Conservation (phyloP, 2,329 filamentous ascomycete species). For the Talaromyces sp. region DNA sequence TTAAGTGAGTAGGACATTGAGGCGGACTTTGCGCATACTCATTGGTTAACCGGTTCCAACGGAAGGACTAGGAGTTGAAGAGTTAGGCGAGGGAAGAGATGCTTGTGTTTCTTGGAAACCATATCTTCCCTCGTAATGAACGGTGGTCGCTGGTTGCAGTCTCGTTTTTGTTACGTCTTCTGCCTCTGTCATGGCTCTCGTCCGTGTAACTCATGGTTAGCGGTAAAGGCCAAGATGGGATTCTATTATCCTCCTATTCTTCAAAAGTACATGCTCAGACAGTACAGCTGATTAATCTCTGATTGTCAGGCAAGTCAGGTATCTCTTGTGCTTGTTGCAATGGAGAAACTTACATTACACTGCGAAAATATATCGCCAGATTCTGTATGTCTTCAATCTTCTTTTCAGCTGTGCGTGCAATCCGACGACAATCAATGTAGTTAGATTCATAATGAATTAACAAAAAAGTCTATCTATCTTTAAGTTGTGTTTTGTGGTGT, state of each 20-base stretch:
- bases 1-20: too few relatives aligned
- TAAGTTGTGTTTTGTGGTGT: neutral
- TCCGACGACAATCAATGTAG: neutral
- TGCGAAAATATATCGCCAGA: neutral
- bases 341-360: neutral
- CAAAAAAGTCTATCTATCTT: neutral
- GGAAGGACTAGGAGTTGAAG: neutral
- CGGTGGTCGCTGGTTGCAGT: neutral
- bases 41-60: neutral
- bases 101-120: neutral
- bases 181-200: neutral
- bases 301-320: neutral
- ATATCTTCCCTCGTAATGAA: neutral
- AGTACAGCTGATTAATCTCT: neutral
- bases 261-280: conserved; percentile 1
- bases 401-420: neutral
- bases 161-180: neutral
- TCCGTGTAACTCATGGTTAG: neutral
- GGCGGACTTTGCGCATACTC: neutral
- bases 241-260: neutral
- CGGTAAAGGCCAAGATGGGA: neutral
- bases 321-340: neutral
- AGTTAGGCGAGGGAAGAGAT: neutral
- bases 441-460: neutral
- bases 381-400: neutral